Evolutionary conservation across 768 basidiomycete genomes (phyloP).

Genomic region (Pisolithus orientalis): DNA sequence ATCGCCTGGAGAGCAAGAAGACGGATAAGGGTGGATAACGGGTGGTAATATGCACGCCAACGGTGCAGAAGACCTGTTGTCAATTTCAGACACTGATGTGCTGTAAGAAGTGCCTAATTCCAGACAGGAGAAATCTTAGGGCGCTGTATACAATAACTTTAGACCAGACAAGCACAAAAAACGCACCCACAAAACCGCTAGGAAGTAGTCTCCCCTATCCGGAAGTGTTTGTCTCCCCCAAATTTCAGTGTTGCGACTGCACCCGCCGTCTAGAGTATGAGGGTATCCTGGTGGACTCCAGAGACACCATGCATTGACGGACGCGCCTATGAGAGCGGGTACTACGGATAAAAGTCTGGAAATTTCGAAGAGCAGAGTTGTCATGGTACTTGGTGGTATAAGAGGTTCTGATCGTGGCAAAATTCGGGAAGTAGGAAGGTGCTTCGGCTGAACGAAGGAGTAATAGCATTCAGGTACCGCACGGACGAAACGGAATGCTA

Average conservation of each 20-base stretch:
- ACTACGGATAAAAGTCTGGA: slow-evolving; percentile 68
- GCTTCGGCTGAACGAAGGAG: slow-evolving; percentile 40
- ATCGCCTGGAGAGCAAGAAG: slow-evolving; percentile 91
- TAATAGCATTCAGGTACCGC: slow-evolving; percentile 1
- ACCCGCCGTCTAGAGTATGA: slow-evolving; percentile 1
- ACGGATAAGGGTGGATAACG: slow-evolving; percentile 82
- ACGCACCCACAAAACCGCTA: slow-evolving; percentile 69
- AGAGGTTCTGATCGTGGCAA: slow-evolving; percentile 43
- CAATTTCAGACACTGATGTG: slow-evolving; percentile 80
- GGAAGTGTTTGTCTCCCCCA: slow-evolving; percentile 36
- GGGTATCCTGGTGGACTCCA: slow-evolving; percentile 37
- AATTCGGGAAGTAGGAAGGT: slow-evolving; percentile 66
- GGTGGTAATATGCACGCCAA: slow-evolving; percentile 89
- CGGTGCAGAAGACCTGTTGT: slow-evolving; percentile 86
- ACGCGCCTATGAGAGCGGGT: slow-evolving; percentile 60
- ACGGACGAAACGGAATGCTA: slow-evolving; percentile 1
- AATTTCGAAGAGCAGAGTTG: slow-evolving; percentile 61
- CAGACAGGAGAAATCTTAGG: neutral
- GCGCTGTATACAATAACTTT: neutral
- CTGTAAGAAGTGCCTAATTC: slow-evolving; percentile 76
- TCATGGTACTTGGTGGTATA: slow-evolving; percentile 43
- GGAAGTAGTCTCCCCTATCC: slow-evolving; percentile 55
- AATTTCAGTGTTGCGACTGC: neutral
- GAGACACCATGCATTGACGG: slow-evolving; percentile 55
- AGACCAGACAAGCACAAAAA: neutral